Conservation (phyloP, 495 filamentous ascomycete species). For the Clohesyomyces aquaticus region DNA sequence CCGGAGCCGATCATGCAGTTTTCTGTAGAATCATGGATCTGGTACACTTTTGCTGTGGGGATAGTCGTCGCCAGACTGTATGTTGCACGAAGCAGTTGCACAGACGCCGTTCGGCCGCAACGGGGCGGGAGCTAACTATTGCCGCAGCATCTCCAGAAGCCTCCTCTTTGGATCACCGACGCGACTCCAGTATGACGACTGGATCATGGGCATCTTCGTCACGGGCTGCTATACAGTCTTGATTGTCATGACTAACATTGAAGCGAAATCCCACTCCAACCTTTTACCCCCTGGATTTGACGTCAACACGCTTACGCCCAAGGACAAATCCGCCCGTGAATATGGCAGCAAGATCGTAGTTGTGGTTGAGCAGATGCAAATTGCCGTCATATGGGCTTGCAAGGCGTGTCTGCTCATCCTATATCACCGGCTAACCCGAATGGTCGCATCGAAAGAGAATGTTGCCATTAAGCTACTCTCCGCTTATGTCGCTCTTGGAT, state of each 20-base stretch:
- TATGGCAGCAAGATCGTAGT: slow-evolving; percentile 62
- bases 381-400: slow-evolving; percentile 56
- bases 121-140: slow-evolving; percentile 5
- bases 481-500: slow-evolving; percentile 58
- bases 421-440: slow-evolving; percentile 57
- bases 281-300: slow-evolving; percentile 60
- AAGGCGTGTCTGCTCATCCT: slow-evolving; percentile 60
- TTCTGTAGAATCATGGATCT: slow-evolving; percentile 56
- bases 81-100: slow-evolving; percentile 13
- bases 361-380: slow-evolving; percentile 55
- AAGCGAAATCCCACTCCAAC: slow-evolving; percentile 60
- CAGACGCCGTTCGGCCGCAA: slow-evolving; percentile 17
- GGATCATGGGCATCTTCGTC: slow-evolving; percentile 61
- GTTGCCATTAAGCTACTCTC: slow-evolving; percentile 58
- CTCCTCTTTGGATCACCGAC: slow-evolving; percentile 54
- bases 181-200: slow-evolving; percentile 61
- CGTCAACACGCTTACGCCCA: slow-evolving; percentile 51
- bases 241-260: slow-evolving; percentile 61
- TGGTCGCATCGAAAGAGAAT: slow-evolving; percentile 51
- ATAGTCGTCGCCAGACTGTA: slow-evolving; percentile 50
- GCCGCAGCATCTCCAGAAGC: slow-evolving; percentile 41
- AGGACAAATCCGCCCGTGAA: slow-evolving; percentile 53
- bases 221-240: slow-evolving; percentile 58
- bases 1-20: slow-evolving; percentile 27
- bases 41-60: slow-evolving; percentile 52